Evolutionary conservation across 257 asterid genomes (phyloP).

Genomic region (Rauvolfia tetraphylla): DNA sequence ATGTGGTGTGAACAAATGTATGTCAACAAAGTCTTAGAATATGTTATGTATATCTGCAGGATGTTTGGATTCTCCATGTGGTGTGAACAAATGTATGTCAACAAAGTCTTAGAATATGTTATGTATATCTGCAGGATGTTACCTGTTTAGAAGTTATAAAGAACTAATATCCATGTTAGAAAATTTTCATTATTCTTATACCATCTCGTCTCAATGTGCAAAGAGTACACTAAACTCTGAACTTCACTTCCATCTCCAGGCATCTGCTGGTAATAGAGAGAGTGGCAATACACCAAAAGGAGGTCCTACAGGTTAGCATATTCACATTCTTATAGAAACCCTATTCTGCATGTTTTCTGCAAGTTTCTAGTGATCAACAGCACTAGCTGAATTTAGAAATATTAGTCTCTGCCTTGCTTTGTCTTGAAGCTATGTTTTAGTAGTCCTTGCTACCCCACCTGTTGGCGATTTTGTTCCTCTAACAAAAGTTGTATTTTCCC

Average conservation of each 20-base stretch:
- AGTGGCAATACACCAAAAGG: constrained; percentile 38
- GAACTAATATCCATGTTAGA: not conserved
- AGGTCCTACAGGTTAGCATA: constrained; percentile 60
- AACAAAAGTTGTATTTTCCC: not conserved
- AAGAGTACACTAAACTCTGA: not conserved
- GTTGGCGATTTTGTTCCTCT: not conserved
- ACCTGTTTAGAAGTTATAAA: not conserved
- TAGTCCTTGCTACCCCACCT: constrained; percentile 3
- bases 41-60: no score
- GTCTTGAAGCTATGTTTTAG: no score
- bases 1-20: not conserved
- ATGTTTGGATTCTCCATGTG: not conserved
- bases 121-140: not conserved
- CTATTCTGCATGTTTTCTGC: no score
- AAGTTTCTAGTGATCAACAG: not conserved
- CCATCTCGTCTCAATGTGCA: not conserved
- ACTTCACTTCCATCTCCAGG: constrained; percentile 39
- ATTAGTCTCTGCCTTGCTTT: not conserved
- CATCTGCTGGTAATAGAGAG: constrained; percentile 42
- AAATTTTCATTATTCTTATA: not conserved
- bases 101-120: not conserved
- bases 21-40: not conserved
- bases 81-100: not conserved
- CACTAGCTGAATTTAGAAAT: not conserved
- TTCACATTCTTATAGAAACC: not conserved